Evolutionary conservation across 2,329 filamentous ascomycete genomes (phyloP), one percentile per base, ranked within the genome.

Genomic region (Sarocladium oryzae): DNA sequence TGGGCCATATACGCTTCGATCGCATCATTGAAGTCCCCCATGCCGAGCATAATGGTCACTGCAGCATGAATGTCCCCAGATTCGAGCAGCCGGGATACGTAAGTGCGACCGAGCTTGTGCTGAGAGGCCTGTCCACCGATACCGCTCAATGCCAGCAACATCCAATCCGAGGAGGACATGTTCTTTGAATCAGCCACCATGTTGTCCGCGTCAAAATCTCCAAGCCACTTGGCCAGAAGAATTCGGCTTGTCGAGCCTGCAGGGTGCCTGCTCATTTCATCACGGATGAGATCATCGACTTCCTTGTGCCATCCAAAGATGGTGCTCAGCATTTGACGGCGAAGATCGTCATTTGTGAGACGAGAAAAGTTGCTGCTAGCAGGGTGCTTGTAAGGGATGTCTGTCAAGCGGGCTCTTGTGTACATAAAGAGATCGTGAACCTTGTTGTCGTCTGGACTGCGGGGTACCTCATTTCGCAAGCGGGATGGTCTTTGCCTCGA

Each of bases 121-220:
- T 95, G 88, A 1, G 89, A 89, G 33, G 82, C 76, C 20, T 71
- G 66, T 2, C 83, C 80, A 49, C 88, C 89, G 69, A 97, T 95
- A 36, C 89, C 88, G 62, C 89, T 95, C 49, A 99, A 70, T 10
- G 93, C 92, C 32, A 99, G 73, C 53, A 97, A 72, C 89, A 99
- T 96, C 93, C 93, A 99, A 67, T 97, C 93, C 0, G 89, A 88
- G 2, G 88, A 89, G 9, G 89, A 92, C 79, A 93, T 91, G n/a
- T 88, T 86, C 57, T 92, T 84, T 0, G 89, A 86, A 38, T 82
- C 88, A 2, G 88, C 82, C 10, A 84, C 79, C 79, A 96, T 88
- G 36, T 89, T 78, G 60, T 96, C 89, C 1, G 85, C 79, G 53
- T 89, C 84, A 33, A 89, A 82, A 55, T 96, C 88, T 13, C 91